A percentile compares a stretch with the other conserved stretches of the same genome.
Conservation (phyloP, 352 stramenopile genomes). For the Aphanomyces invadans region DNA sequence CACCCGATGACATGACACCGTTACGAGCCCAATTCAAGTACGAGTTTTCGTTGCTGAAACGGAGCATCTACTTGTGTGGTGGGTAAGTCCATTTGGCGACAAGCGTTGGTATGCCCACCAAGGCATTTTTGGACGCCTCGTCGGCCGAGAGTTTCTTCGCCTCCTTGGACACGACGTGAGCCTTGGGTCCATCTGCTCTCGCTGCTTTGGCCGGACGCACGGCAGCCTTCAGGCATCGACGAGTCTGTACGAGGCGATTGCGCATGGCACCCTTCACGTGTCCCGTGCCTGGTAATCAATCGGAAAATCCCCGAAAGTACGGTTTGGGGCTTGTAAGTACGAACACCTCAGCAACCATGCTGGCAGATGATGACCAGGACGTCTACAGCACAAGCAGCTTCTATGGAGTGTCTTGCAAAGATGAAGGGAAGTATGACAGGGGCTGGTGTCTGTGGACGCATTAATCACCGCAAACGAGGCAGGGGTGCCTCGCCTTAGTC, state of each 20-base stretch:
- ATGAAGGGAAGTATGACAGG: too few species aligned
- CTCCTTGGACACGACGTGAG: not conserved
- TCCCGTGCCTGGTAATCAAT: not conserved
- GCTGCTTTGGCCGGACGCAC: not conserved
- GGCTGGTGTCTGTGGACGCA: too few species aligned
- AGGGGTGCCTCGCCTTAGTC: too few species aligned
- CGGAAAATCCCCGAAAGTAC: too few species aligned
- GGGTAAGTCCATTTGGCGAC: not conserved
- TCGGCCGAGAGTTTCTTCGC: conserved; percentile 2
- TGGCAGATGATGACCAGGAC: too few species aligned
- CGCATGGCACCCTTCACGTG: conserved; percentile 4
- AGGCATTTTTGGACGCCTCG: conserved; percentile 11
- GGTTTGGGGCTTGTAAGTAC: too few species aligned
- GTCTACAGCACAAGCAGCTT: too few species aligned
- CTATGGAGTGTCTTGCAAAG: too few species aligned
- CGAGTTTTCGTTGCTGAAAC: conserved; percentile 84
- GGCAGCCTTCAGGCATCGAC: conserved; percentile 1
- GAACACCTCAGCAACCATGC: too few species aligned
- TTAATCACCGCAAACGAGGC: too few species aligned
- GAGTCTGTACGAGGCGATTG: conserved; percentile 7
- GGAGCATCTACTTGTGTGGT: conserved; percentile 39
- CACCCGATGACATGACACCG: conserved; percentile 67
- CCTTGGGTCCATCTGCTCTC: not conserved
- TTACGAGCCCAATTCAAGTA: conserved; percentile 85
- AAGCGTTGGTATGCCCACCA: not conserved